Percentiles rank a stretch among this genome's conserved stretches.
Evolutionary conservation across 108 stramenopile species (phyloP).

Genomic region (Skeletonema tropicum): DNA sequence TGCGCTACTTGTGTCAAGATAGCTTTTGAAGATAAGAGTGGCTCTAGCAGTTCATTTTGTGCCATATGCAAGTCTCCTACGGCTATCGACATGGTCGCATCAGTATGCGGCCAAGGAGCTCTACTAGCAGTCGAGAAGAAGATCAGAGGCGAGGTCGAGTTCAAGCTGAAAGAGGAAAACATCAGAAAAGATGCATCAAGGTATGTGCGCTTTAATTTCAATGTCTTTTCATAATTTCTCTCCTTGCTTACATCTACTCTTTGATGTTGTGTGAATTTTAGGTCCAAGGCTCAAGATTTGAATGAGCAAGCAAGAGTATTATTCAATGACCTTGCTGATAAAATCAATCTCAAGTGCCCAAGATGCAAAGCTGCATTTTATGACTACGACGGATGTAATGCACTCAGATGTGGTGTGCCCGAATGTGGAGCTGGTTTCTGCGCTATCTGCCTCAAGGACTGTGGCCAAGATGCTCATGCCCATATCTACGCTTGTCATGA

Average conservation of each 20-base stretch:
- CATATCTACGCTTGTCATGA: conserved; percentile 36
- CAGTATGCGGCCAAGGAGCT: conserved; percentile 50
- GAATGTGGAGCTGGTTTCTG: conserved; percentile 49
- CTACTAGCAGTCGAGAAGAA: conserved; percentile 51
- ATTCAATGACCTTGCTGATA: conserved; percentile 46
- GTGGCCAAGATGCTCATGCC: conserved; percentile 48
- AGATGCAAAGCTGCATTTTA: conserved; percentile 42
- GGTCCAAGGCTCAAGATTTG: conserved; percentile 23
- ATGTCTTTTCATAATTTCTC: neutral
- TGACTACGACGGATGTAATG: conserved; percentile 63
- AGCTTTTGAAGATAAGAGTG: conserved; percentile 46
- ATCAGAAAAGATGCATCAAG: conserved; percentile 26
- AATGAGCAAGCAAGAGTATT: conserved; percentile 31
- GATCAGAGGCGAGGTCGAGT: conserved; percentile 42
- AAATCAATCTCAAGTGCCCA: conserved; percentile 53
- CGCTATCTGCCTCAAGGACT: conserved; percentile 54
- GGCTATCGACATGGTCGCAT: conserved; percentile 44
- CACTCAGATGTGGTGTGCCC: conserved; percentile 32
- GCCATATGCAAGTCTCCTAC: conserved; percentile 34
- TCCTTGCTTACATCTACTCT: neutral
- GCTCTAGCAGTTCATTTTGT: conserved; percentile 40
- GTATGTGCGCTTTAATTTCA: conserved; percentile 3
- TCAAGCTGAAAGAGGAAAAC: conserved; percentile 33
- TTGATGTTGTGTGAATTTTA: neutral
- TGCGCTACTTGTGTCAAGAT: conserved; percentile 40